Base-by-base conservation (phyloP, 2,329 filamentous ascomycete genomes). In the Alternaria triticina region DNA sequence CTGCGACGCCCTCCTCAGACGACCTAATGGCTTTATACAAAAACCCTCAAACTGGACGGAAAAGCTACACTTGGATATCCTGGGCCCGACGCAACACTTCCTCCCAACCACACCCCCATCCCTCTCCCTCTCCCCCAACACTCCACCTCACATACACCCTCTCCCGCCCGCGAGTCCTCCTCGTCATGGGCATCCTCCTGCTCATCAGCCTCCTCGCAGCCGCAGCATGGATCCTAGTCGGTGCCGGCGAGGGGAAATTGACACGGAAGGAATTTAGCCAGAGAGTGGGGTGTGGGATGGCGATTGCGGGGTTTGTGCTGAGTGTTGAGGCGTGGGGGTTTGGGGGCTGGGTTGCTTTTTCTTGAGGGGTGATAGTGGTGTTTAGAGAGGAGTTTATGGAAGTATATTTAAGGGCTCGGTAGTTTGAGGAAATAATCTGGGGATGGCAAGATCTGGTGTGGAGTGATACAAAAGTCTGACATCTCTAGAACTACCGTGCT, bases 161-260 rank as follows among this genome's bases (percentile, higher is more conserved):
- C 10, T 73, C 74, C 0, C 57, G 59, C 1, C n/a, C 54, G 0
- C 63, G 72, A 9, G 57, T 75, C 20, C 13, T 71, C 2, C 13
- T 57, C 2, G 73, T 68, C 3, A 28, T 76, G 13, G 47, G 36
- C n/a, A 40, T 40, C 1, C 15, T 71, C 6, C 66, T 73, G 36
- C 57, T 76, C 11, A 44, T 45, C 5, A 40, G 70, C 2, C 67
- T 67, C 15, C 62, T 71, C 1, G 33, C 61, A 3, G 72, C 70
- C 9, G 63, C 15, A 70, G 70, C 6, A 52, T 54, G 17, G 66
- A 40, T 40, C 6, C 36, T 40, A 40, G n/a, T 40, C 2, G 36
- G 36, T 40, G 36, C 36, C n/a, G 36, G 36, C 8, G 36, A 40
- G 5, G 36, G 36, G n/a, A 40, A 40, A 40, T 40, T 40, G 36